Conservation (phyloP, 78 protist species). For the Chrysochromulina parva region DNA sequence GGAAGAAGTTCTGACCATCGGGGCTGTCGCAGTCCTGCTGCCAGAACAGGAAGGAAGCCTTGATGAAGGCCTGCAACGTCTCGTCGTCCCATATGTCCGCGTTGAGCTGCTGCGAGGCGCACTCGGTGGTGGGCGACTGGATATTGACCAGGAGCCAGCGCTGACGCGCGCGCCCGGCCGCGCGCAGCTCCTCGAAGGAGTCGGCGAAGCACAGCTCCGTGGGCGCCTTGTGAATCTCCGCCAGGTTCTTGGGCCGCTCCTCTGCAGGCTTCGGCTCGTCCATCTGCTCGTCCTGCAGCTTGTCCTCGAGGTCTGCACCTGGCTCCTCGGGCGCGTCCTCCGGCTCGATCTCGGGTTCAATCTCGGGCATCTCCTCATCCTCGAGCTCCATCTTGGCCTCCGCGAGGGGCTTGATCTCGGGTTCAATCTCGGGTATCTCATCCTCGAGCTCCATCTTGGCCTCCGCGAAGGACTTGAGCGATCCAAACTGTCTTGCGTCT, state of each 20-base stretch:
- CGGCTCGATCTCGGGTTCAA: too few species aligned
- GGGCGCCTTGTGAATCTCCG: background rate
- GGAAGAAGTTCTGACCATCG: background rate
- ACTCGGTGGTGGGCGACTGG: constrained; percentile 25
- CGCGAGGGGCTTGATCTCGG: too few species aligned
- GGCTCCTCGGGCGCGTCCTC: too few species aligned
- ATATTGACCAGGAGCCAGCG: constrained; percentile 17
- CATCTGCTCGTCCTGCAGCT: too few species aligned
- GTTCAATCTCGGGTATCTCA: too few species aligned
- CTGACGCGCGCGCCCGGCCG: background rate
- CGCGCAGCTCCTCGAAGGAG: background rate
- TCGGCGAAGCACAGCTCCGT: background rate
- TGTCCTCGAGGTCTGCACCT: too few species aligned
- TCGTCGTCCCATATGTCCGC: constrained; percentile 19
- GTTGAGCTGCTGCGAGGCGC: constrained; percentile 22
- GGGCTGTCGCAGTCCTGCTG: background rate
- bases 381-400: too few species aligned
- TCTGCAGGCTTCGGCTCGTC: too few species aligned
- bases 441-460: too few species aligned
- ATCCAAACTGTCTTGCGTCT: too few species aligned
- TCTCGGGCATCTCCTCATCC: too few species aligned
- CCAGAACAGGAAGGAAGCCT: background rate
- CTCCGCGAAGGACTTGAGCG: too few species aligned
- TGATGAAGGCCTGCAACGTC: background rate
- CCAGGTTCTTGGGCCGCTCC: background rate